A percentile compares a stretch with the other conserved stretches of the same genome.
These are phyloP conservation scores for Exophiala alcalophila DNA, from an alignment of 2,329 filamentous ascomycete species.

Conservation along the genomic window DNA sequence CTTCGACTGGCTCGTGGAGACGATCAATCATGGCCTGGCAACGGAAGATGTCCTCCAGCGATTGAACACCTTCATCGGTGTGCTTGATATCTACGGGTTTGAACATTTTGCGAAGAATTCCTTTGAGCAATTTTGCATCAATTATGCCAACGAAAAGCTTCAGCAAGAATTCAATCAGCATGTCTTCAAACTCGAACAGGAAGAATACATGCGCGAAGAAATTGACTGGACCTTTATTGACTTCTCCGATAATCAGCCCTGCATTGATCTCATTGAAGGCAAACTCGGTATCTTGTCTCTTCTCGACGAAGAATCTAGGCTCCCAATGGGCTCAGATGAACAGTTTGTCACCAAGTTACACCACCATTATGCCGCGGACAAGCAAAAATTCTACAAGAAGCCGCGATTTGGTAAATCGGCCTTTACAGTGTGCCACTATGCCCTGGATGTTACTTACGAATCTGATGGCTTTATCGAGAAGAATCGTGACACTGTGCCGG, in stretches of 20 bases:
- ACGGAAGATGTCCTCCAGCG: conserved; percentile 80
- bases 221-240: conserved; percentile 99
- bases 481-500: conserved; percentile 96
- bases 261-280: conserved; percentile 96
- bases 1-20: conserved; percentile 99
- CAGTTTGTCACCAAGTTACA: conserved; percentile 96
- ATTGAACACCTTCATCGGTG: conserved; percentile 89
- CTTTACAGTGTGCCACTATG: conserved; percentile 98
- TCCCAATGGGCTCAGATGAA: conserved; percentile 96
- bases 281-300: conserved; percentile 91
- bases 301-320: conserved; percentile 89
- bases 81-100: conserved; percentile 98
- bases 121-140: conserved; percentile 99
- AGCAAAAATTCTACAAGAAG: conserved; percentile 98
- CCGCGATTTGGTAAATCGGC: conserved; percentile 94
- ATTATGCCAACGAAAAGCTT: conserved; percentile 98
- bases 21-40: conserved; percentile 86
- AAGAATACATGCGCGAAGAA: conserved; percentile 92
- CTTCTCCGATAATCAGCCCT: conserved; percentile 98
- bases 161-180: conserved; percentile 99
- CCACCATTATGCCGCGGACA: conserved; percentile 84
- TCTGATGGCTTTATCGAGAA: conserved; percentile 99
- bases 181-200: conserved; percentile 98
- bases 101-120: conserved; percentile 99
- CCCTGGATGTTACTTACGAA: conserved; percentile 96